Conservation (phyloP, 225 moss, liverwort and hornwort species). For the Pseudisothecium myosuroides region DNA sequence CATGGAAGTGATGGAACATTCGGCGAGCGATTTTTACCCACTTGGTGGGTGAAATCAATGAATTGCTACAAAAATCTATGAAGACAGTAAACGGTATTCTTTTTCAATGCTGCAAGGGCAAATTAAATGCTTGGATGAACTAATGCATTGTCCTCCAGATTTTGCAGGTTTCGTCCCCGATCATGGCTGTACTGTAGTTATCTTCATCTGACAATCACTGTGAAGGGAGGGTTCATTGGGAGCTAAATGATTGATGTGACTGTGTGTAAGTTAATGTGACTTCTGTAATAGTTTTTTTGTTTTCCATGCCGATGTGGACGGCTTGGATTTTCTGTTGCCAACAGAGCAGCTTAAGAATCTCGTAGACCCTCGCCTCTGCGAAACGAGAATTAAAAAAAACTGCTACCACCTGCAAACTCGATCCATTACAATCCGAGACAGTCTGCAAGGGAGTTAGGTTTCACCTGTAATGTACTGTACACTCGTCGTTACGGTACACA, state of each 20-base stretch:
- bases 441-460: not conserved
- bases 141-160: too few relatives aligned
- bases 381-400: not conserved
- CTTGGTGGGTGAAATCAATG: too few relatives aligned
- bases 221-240: not conserved
- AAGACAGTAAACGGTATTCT: too few relatives aligned
- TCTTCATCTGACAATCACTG: not conserved
- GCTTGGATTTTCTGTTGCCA: constrained; percentile 16
- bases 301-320: not conserved
- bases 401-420: not conserved
- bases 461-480: constrained; percentile 16
- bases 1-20: too few relatives aligned
- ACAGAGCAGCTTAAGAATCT: not conserved
- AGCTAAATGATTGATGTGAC: not conserved
- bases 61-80: too few relatives aligned
- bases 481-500: constrained; percentile 6
- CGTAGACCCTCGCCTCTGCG: not conserved
- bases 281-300: not conserved
- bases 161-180: not conserved
- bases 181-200: not conserved
- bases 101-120: too few relatives aligned
- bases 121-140: too few relatives aligned
- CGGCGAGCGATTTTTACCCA: too few relatives aligned
- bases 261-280: not conserved
- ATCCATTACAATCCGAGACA: not conserved